Evolutionary conservation across 148 eudicot genomes (phyloP).

Genomic region (Rhododendron vialii): DNA sequence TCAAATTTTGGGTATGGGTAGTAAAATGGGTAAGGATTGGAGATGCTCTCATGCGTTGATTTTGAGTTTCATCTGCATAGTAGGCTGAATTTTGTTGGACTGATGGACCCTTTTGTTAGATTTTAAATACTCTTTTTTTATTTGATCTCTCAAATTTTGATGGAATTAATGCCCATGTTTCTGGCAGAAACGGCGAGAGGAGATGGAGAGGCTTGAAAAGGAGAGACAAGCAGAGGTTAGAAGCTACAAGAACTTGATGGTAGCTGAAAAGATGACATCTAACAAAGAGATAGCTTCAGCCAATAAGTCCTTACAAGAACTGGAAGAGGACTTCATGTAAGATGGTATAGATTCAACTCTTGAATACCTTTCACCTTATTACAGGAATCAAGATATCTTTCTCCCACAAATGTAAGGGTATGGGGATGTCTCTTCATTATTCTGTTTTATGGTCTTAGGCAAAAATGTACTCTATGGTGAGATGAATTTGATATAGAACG

Average conservation of each 20-base stretch:
- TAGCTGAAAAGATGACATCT: constrained; percentile 97
- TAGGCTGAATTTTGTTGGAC: neutral
- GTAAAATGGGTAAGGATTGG: too few species aligned
- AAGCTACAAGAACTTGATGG: constrained; percentile 98
- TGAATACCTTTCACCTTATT: neutral
- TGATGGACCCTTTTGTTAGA: neutral
- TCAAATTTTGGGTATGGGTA: too few species aligned
- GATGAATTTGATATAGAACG: neutral
- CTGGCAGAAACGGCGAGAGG: constrained; percentile 81
- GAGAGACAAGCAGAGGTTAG: constrained; percentile 83
- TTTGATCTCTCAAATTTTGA: neutral
- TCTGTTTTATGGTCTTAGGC: constrained; percentile 6
- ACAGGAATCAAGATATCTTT: constrained; percentile 8
- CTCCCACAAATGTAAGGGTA: neutral
- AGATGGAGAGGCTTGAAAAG: constrained; percentile 85
- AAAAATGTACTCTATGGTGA: neutral
- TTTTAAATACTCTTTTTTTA: neutral
- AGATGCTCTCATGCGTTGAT: neutral
- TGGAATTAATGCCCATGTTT: neutral
- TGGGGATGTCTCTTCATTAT: constrained; percentile 1
- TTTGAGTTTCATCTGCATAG: neutral
- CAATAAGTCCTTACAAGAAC: constrained; percentile 80
- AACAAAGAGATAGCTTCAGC: constrained; percentile 86
- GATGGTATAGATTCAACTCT: neutral
- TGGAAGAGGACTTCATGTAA: constrained; percentile 98